Evolutionary conservation across 495 filamentous ascomycete species (phyloP), one percentile per base, ranked within the genome.

Genomic region (Xylaria sp.): DNA sequence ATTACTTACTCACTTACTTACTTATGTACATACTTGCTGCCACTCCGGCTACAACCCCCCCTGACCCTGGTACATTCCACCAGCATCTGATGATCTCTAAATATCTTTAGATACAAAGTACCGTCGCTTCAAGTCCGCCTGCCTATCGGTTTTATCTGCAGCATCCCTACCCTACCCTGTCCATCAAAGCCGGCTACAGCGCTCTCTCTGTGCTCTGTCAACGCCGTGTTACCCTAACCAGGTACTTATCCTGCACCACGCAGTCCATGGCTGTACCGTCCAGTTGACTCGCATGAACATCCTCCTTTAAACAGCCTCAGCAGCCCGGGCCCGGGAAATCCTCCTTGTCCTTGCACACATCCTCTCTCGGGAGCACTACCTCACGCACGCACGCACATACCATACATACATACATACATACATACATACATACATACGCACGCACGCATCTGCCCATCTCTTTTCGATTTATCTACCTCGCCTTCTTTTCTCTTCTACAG

Each of bases 261-360:
- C 48, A 53, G 35, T 55, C 64, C 64, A 55, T 14, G 29, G 31
- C 26, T 26, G 46, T 41, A 43, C 44, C 64, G 14, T 50, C 31
- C 48, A 41, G 33, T 67, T 43, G 48, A 63, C 68, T 59, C 58
- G 67, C 67, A 69, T 69, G 57, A 69, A 69, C 57, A 41, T 55
- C 55, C 55, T 48, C 55, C 58, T 70, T 55, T 53, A 63, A 53
- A 62, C 58, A 62, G 41, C 58, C 68, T 53, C 68, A 70, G 53
- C 55, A 61, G 26, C 67, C 53, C 55, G 41, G 67, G 12, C 67
- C 29, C 26, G 53, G 53, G 53, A 31, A 21, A 31, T 48, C 52
- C 67, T 48, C 41, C 53, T 46, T 61, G 53, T 61, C 67, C 29
- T 61, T 61, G 24, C 55, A 69, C 41, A 35, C 53, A 48, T 69